These are phyloP conservation scores for Arctostaphylos glauca DNA, from an alignment of 148 eudicot genomes.

Conservation along the genomic window DNA sequence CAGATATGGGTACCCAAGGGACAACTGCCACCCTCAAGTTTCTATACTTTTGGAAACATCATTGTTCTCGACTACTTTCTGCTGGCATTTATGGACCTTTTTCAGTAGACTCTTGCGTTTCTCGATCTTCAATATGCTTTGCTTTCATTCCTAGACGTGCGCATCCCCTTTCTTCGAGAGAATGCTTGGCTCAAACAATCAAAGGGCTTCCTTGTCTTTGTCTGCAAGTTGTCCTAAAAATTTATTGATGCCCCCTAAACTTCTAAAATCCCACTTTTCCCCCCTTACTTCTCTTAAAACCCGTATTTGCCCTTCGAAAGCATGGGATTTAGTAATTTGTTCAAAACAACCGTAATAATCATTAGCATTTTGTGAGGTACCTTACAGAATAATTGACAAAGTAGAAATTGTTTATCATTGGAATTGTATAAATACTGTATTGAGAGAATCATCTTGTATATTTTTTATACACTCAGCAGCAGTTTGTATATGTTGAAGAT, in stretches of 20 bases:
- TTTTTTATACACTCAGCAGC: neutral
- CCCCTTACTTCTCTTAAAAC: neutral
- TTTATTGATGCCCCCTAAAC: neutral
- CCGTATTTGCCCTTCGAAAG: neutral
- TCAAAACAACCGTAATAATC: neutral
- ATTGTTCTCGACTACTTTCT: too few relatives aligned
- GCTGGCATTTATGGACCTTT: too few relatives aligned
- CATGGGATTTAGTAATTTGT: neutral
- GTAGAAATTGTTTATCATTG: neutral
- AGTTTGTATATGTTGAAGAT: neutral
- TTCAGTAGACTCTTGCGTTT: too few relatives aligned
- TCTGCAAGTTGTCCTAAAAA: neutral
- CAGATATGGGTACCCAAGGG: neutral
- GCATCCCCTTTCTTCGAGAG: too few relatives aligned
- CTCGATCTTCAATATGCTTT: too few relatives aligned
- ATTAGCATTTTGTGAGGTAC: neutral
- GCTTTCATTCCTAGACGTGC: too few relatives aligned
- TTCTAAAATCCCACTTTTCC: neutral
- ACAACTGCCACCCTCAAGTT: neutral
- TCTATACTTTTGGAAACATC: conserved; percentile 1
- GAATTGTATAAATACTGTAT: neutral
- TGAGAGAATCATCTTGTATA: neutral
- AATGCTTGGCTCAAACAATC: too few relatives aligned
- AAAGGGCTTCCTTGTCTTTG: too few relatives aligned
- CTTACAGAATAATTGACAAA: neutral